Percentiles rank a stretch among this genome's conserved stretches.
Evolutionary conservation across 148 eudicot genomes (phyloP).

Genomic region (Rhododendron vialii): DNA sequence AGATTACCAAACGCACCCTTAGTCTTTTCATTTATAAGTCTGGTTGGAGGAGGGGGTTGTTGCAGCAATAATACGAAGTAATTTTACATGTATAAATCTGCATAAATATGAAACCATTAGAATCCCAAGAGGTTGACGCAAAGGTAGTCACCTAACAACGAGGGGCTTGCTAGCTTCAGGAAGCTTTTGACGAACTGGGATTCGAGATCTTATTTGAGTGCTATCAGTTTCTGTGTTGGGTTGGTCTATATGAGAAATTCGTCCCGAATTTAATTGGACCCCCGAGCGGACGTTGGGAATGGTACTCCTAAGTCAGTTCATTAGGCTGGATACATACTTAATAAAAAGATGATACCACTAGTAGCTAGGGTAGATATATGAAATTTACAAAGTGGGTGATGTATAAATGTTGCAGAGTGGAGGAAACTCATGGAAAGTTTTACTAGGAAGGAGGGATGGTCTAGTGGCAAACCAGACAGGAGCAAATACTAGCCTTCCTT

Average conservation of each 20-base stretch:
- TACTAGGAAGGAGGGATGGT: constrained; percentile 81
- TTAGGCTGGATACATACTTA: neutral
- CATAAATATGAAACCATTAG: too few species aligned
- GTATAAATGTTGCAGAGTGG: constrained; percentile 57
- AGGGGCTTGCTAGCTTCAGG: neutral
- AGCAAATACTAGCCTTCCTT: constrained; percentile 45
- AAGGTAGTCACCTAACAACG: too few species aligned
- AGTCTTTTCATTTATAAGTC: too few species aligned
- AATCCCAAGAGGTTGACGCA: too few species aligned
- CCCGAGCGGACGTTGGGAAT: neutral
- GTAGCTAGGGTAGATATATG: neutral
- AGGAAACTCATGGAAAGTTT: constrained; percentile 54
- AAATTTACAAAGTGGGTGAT: neutral
- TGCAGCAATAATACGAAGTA: neutral
- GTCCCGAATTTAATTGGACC: neutral
- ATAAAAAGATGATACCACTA: neutral
- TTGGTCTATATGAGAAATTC: neutral
- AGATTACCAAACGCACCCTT: too few species aligned
- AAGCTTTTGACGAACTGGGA: too few species aligned
- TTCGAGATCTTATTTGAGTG: neutral
- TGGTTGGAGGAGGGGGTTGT: neutral
- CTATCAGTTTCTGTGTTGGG: neutral
- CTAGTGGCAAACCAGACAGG: constrained; percentile 64
- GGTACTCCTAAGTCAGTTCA: neutral
- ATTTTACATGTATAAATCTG: neutral